These are phyloP conservation scores for Pyrenochaeta sp. DNA, from an alignment of 2,329 filamentous ascomycete species.

Conservation along the genomic window DNA sequence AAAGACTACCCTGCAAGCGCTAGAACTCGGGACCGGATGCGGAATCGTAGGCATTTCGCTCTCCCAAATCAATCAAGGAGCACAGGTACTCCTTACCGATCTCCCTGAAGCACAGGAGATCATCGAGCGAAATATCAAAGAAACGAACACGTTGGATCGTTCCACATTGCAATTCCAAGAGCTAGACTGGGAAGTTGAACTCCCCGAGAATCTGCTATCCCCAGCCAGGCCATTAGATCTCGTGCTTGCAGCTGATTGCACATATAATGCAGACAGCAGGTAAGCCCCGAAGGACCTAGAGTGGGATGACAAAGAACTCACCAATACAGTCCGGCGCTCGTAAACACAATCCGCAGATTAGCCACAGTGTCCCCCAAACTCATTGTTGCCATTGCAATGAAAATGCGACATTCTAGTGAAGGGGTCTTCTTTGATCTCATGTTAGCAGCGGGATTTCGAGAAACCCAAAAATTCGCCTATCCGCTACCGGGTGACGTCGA, in stretches of 20 bases:
- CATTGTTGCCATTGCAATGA: slow-evolving; percentile 68
- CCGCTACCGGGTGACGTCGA: slow-evolving; percentile 38
- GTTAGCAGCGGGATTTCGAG: slow-evolving; percentile 36
- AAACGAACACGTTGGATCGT: slow-evolving; percentile 51
- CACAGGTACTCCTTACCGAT: slow-evolving; percentile 69
- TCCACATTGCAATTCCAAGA: slow-evolving; percentile 58
- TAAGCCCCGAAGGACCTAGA: slow-evolving; percentile 10
- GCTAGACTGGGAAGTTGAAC: slow-evolving; percentile 69
- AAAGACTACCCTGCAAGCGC: slow-evolving; percentile 45
- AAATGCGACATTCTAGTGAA: slow-evolving; percentile 72
- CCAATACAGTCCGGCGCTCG: slow-evolving; percentile 62
- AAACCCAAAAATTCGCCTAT: slow-evolving; percentile 16
- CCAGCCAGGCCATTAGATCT: slow-evolving; percentile 58
- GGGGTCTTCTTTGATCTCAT: slow-evolving; percentile 69
- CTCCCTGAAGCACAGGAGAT: slow-evolving; percentile 70
- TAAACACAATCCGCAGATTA: slow-evolving; percentile 62
- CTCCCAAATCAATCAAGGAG: slow-evolving; percentile 60
- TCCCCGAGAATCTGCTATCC: slow-evolving; percentile 45
- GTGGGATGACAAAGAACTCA: background rate
- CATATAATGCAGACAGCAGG: slow-evolving; percentile 72
- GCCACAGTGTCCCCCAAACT: slow-evolving; percentile 57
- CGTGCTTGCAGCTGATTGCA: slow-evolving; percentile 73
- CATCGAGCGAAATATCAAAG: slow-evolving; percentile 62
- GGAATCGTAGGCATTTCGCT: slow-evolving; percentile 72
- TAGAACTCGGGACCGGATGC: slow-evolving; percentile 74